Evolutionary conservation across 169 alveolate species (phyloP).

Genomic region (Babesia bovis): DNA sequence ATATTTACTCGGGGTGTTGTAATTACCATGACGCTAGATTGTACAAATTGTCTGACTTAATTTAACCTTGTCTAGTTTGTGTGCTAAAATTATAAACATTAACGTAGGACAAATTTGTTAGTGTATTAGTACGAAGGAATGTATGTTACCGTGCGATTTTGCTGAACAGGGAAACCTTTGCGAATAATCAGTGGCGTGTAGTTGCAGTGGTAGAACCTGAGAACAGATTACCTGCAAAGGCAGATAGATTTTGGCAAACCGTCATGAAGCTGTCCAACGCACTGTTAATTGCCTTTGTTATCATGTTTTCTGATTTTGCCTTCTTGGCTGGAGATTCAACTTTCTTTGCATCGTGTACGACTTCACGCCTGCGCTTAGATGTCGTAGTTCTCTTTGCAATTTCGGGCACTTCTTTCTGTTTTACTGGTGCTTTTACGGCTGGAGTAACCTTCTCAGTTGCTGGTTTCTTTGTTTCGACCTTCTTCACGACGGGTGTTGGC

Average conservation of each 20-base stretch:
- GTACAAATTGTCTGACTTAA: too few species aligned
- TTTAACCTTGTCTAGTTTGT: too few species aligned
- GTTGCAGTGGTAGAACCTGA: too few species aligned
- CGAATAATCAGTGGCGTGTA: too few species aligned
- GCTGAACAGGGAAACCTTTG: too few species aligned
- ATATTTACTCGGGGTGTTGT: constrained; percentile 65
- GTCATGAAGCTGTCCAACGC: too few species aligned
- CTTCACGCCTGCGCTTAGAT: constrained; percentile 9
- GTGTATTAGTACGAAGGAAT: neutral
- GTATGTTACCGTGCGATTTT: constrained; percentile 16
- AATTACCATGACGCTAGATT: too few species aligned
- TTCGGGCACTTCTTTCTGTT: neutral
- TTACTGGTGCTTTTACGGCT: neutral
- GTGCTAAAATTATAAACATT: too few species aligned
- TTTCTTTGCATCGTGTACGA: neutral
- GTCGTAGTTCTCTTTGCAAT: neutral
- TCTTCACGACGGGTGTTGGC: neutral
- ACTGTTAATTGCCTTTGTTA: neutral
- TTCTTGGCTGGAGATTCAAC: neutral
- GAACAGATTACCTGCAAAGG: neutral
- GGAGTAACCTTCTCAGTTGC: neutral
- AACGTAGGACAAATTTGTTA: too few species aligned
- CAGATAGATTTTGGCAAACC: neutral
- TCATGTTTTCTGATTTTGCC: neutral
- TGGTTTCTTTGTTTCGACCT: neutral